Evolutionary conservation across 257 asterid species (phyloP), one percentile per base, ranked within the genome.

Genomic region (Echium plantagineum): DNA sequence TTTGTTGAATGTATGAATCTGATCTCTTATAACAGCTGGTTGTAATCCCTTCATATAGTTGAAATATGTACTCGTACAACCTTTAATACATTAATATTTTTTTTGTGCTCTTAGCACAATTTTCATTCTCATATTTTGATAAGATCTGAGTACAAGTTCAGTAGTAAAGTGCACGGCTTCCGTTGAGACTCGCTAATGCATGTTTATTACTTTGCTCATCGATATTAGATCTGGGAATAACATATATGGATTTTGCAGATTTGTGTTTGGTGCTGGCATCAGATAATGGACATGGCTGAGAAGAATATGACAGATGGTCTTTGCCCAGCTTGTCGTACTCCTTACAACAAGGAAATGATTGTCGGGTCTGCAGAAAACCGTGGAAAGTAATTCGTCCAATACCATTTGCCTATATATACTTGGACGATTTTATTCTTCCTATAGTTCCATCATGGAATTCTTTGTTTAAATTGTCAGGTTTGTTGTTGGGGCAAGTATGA

Each of bases 201-300:
- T 8, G 46, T 7, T 35, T 7, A 35, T 35, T 35, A 35, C 46
- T 35, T 35, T 7, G 13, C 12, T 35, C 21, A 52, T 8, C 46
- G 9, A 35, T 35, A 35, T 35, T 35, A 35, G 12, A 35, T 35
- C 46, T 35, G 10, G 46, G 0, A 35, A 35, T 35, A 9, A 35
- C 46, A 52, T 52, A 12, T 52, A 52, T 20, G 9, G 22, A 30
- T 24, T 20, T 35, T 73, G 65, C 80, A 88, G 98, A 83, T 91
- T 51, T 91, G 98, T 71, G 85, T 91, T 60, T 91, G 95, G 98
- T 91, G 98, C 72, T 91, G 98, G 98, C 96, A 91, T 76, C 98
- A 91, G 58, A 79, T 91, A 55, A 88, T 91, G 85, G 95, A 80
- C 63, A 88, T 91, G 97, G 98, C 97, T 55, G 98, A 88, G 85